Conservation (phyloP, 352 stramenopile species). For the Phytophthora megakarya region DNA sequence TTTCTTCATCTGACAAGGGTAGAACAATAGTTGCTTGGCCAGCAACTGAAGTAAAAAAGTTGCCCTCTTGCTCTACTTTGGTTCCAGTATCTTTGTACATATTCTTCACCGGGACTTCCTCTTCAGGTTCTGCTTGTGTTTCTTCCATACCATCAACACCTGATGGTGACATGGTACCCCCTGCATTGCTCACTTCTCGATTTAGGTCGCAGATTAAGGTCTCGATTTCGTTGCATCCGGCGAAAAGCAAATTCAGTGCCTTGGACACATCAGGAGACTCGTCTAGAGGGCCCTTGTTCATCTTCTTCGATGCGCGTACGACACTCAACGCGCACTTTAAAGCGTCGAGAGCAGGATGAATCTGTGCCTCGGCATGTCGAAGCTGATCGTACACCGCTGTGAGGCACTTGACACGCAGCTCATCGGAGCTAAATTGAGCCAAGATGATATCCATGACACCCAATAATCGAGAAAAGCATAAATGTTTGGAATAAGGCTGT, state of each 20-base stretch:
- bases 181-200: conserved; percentile 8
- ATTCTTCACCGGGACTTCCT: background rate
- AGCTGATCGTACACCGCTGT: conserved; percentile 19
- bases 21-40: conserved; percentile 3
- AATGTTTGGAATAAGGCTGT: no score
- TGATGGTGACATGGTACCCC: background rate
- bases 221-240: conserved; percentile 15
- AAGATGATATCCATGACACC: conserved; percentile 27
- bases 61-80: background rate
- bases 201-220: conserved; percentile 13
- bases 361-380: conserved; percentile 3
- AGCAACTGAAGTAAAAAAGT: background rate
- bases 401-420: conserved; percentile 23
- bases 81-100: conserved; percentile 4
- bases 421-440: conserved; percentile 12
- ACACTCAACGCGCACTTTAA: conserved; percentile 14
- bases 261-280: conserved; percentile 6
- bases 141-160: conserved; percentile 5
- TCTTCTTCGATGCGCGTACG: conserved; percentile 11
- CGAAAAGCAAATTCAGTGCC: conserved; percentile 8
- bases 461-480: no score
- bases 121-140: conserved; percentile 1
- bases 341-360: conserved; percentile 5
- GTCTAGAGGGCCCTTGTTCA: conserved; percentile 10
- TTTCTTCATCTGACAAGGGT: conserved; percentile 12